These are phyloP conservation scores for Phytopythium helicoides DNA, from an alignment of 352 stramenopile species.

Conservation along the genomic window DNA sequence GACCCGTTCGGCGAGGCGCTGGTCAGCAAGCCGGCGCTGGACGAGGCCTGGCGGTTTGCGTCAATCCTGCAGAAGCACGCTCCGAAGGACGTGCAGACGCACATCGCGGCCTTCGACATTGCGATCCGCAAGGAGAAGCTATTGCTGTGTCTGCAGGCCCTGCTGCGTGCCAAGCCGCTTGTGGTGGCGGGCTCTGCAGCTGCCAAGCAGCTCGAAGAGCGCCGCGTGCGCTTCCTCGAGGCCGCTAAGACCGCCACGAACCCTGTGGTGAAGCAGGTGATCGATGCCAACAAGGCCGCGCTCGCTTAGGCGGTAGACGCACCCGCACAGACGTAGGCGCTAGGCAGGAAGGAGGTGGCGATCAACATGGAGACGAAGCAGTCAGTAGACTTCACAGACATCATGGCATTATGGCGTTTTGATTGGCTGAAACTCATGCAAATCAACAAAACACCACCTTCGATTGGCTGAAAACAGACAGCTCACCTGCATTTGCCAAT, in stretches of 20 bases:
- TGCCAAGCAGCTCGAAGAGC: conserved; percentile 35
- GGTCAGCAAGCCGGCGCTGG: conserved; percentile 55
- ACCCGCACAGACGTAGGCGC: not conserved
- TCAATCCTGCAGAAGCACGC: conserved; percentile 67
- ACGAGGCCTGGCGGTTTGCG: conserved; percentile 80
- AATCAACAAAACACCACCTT: not conserved
- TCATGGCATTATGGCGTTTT: not conserved
- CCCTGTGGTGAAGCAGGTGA: conserved; percentile 51
- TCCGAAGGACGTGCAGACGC: conserved; percentile 53
- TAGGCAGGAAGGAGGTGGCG: not conserved
- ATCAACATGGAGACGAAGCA: not conserved
- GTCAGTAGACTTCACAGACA: not conserved
- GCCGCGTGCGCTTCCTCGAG: conserved; percentile 43
- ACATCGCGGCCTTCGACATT: conserved; percentile 76
- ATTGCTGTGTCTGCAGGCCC: conserved; percentile 73
- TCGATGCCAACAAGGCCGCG: conserved; percentile 61
- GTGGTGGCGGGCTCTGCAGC: conserved; percentile 13
- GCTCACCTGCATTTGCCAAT: not conserved
- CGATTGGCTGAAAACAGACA: not conserved
- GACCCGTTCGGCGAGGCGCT: conserved; percentile 78
- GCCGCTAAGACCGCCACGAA: conserved; percentile 57
- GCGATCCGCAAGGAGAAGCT: conserved; percentile 71
- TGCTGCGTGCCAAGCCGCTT: conserved; percentile 56
- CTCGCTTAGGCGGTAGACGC: conserved; percentile 17
- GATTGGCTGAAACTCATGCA: not conserved